A percentile compares a stretch with the other conserved stretches of the same genome.
Conservation (phyloP, 164 flowering plant species). For the Magnolia officinalis region DNA sequence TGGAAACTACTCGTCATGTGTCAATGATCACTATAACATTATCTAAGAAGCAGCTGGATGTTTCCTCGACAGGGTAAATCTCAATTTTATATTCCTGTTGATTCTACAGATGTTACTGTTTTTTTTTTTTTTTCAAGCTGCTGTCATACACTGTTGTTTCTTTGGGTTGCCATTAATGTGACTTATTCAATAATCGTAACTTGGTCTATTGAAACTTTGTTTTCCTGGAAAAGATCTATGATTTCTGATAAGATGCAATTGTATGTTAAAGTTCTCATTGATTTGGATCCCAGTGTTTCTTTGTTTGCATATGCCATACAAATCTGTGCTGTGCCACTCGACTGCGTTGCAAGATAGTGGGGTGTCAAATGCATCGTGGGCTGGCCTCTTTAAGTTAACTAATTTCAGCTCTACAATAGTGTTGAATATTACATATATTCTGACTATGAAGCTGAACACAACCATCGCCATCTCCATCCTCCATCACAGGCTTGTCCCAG, state of each 20-base stretch:
- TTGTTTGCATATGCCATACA: no score
- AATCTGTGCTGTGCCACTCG: no score
- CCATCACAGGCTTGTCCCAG: no score
- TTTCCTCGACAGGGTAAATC: slow-evolving; percentile 45
- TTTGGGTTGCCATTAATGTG: not conserved
- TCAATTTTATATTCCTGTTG: not conserved
- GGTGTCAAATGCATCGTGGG: no score
- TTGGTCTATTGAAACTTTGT: not conserved
- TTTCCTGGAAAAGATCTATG: not conserved
- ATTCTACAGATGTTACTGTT: not conserved
- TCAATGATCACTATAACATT: slow-evolving; percentile 60
- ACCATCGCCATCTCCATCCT: no score
- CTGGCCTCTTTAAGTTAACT: no score
- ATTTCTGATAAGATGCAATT: no score
- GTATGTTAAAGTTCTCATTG: not conserved
- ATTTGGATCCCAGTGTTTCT: no score
- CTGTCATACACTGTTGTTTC: not conserved
- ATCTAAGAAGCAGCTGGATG: slow-evolving; percentile 54
- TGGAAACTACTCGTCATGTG: slow-evolving; percentile 65
- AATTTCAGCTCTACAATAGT: no score
- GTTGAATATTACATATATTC: no score
- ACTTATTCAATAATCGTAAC: not conserved
- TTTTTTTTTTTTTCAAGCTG: not conserved
- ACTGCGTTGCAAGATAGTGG: no score
- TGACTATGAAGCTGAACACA: no score